Evolutionary conservation across 148 eudicot genomes (phyloP).

Genomic region (Rhododendron mucronatum): DNA sequence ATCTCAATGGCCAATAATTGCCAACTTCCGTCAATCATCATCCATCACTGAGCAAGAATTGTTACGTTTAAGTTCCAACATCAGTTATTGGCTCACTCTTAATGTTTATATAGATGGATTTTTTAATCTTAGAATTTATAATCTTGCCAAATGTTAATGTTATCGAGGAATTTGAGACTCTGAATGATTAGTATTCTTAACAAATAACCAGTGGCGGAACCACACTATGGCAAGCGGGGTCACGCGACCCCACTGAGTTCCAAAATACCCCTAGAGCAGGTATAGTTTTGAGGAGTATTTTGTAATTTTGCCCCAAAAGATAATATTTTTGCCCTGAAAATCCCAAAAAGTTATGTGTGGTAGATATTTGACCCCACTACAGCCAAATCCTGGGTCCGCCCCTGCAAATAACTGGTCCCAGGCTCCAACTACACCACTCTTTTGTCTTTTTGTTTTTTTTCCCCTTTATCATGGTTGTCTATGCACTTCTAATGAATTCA

Average conservation of each 20-base stretch:
- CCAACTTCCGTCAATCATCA: background rate
- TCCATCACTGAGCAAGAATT: background rate
- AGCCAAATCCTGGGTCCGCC: too few species aligned
- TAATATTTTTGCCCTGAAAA: too few species aligned
- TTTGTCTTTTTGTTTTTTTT: too few species aligned
- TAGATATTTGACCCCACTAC: too few species aligned
- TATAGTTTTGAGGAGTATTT: too few species aligned
- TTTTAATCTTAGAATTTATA: background rate
- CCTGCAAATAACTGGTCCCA: background rate
- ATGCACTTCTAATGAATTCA: background rate
- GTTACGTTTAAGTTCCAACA: background rate
- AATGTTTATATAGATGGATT: background rate
- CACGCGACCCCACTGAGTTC: too few species aligned
- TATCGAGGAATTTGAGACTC: background rate
- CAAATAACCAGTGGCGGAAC: too few species aligned
- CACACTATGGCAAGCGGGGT: too few species aligned
- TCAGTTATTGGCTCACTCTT: background rate
- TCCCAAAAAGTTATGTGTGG: too few species aligned
- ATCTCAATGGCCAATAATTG: constrained; percentile 5
- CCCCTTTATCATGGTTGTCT: background rate
- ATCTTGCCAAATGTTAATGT: background rate
- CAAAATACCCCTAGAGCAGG: too few species aligned
- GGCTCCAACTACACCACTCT: background rate
- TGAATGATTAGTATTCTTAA: background rate
- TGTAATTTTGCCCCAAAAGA: too few species aligned